Conservation (phyloP, 129 eudicot species). For the Calendula officinalis region DNA sequence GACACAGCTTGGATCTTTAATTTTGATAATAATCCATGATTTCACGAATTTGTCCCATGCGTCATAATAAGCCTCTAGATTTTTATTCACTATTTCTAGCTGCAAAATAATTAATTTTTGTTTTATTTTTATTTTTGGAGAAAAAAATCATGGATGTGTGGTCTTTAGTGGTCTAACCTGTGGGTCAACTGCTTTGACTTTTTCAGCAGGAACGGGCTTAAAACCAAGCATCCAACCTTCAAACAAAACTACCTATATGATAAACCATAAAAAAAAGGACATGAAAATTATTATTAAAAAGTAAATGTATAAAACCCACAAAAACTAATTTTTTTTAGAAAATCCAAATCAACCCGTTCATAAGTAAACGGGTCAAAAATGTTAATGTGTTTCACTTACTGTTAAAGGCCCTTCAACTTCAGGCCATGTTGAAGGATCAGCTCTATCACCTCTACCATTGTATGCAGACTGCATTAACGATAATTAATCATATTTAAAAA, state of each 20-base stretch:
- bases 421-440: slow-evolving; percentile 90
- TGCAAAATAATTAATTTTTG: slow-evolving; percentile 22
- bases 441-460: slow-evolving; percentile 42
- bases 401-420: slow-evolving; percentile 94
- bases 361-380: not conserved
- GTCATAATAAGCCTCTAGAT: slow-evolving; percentile 71
- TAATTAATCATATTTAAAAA: slow-evolving; percentile 2
- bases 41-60: slow-evolving; percentile 89
- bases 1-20: slow-evolving; percentile 81
- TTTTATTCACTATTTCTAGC: slow-evolving; percentile 81
- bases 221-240: slow-evolving; percentile 99
- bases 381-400: slow-evolving; percentile 42
- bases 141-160: not conserved
- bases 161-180: slow-evolving; percentile 55
- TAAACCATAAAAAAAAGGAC: slow-evolving; percentile 2
- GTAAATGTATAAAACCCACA: not conserved
- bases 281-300: not conserved
- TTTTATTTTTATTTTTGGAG: not conserved
- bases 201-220: slow-evolving; percentile 66
- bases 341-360: too few species aligned
- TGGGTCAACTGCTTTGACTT: slow-evolving; percentile 83
- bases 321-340: not conserved
- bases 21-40: slow-evolving; percentile 93
- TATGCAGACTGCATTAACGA: slow-evolving; percentile 13
- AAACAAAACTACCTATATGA: slow-evolving; percentile 59